Conservation (phyloP, 2,329 filamentous ascomycete species). For the Nigrospora sphaerica region DNA sequence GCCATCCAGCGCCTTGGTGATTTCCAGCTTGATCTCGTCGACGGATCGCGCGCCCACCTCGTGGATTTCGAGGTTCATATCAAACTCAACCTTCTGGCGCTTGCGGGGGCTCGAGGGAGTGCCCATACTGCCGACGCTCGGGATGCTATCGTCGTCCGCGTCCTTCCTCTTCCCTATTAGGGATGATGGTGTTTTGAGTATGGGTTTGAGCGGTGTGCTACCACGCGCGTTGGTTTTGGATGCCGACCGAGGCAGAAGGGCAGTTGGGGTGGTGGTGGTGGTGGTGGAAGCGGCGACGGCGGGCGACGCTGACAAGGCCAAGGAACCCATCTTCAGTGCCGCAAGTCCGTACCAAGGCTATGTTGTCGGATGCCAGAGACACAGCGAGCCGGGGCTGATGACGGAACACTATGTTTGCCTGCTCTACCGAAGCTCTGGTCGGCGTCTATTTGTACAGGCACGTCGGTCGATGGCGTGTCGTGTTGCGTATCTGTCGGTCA, state of each 20-base stretch:
- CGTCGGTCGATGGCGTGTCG: no score
- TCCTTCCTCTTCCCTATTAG: slow-evolving; percentile 35
- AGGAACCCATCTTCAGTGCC: no score
- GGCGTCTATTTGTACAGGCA: no score
- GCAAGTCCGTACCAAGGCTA: no score
- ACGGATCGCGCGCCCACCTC: slow-evolving; percentile 46
- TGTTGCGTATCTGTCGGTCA: no score
- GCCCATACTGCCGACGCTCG: slow-evolving; percentile 24
- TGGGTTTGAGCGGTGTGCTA: slow-evolving; percentile 41
- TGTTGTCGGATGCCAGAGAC: no score
- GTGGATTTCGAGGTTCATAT: slow-evolving; percentile 50
- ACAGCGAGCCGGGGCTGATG: no score
- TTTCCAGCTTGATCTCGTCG: slow-evolving; percentile 48
- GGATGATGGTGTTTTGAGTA: slow-evolving; percentile 39
- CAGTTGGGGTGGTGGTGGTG: slow-evolving; percentile 14
- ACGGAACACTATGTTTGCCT: no score
- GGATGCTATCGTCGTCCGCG: slow-evolving; percentile 33
- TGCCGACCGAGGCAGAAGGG: slow-evolving; percentile 13
- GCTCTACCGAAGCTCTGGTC: no score
- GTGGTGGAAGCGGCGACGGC: slow-evolving; percentile 5
- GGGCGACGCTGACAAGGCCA: no score
- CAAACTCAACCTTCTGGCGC: slow-evolving; percentile 50
- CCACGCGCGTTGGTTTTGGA: slow-evolving; percentile 17
- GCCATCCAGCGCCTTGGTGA: slow-evolving; percentile 47
- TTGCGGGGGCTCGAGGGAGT: slow-evolving; percentile 40